Conservation (phyloP, 169 alveolate species). For the Eimeria falciformis region DNA sequence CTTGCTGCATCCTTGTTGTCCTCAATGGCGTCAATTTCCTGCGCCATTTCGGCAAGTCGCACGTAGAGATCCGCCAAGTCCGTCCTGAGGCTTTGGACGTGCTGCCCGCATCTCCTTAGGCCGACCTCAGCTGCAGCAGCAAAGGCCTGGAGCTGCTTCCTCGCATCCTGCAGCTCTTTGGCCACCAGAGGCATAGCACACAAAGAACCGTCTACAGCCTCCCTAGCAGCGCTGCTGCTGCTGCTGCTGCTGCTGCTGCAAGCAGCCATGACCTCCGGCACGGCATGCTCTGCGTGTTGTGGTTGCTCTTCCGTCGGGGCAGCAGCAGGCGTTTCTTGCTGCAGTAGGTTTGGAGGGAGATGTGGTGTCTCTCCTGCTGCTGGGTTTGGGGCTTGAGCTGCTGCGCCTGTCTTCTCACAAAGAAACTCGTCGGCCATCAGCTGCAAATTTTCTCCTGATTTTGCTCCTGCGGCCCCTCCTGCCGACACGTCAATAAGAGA, state of each 20-base stretch:
- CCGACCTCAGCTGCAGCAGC: slow-evolving; percentile 19
- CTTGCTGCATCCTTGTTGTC: background rate
- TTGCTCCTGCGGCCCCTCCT: background rate
- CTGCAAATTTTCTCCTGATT: background rate
- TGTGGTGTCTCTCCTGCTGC: background rate
- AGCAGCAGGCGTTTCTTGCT: too few relatives aligned
- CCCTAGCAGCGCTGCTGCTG: background rate
- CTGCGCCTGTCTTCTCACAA: too few relatives aligned
- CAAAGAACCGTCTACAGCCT: background rate
- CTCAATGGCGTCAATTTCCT: background rate
- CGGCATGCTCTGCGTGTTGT: too few relatives aligned
- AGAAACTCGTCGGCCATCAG: too few relatives aligned
- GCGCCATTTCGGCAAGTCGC: slow-evolving; percentile 3
- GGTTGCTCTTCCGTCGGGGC: too few relatives aligned
- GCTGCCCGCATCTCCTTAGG: background rate
- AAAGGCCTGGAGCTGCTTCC: background rate
- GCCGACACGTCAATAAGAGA: background rate
- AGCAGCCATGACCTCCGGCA: background rate
- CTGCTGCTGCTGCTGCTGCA: slow-evolving; percentile 7
- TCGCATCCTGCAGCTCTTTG: background rate
- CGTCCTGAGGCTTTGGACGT: background rate
- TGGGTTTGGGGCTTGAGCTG: background rate
- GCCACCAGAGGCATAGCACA: background rate
- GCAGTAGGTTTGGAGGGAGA: background rate
- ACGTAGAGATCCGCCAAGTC: slow-evolving; percentile 2